These are phyloP conservation scores for Diaporthe ilicicola DNA, from an alignment of 2,329 filamentous ascomycete species.

Conservation along the genomic window DNA sequence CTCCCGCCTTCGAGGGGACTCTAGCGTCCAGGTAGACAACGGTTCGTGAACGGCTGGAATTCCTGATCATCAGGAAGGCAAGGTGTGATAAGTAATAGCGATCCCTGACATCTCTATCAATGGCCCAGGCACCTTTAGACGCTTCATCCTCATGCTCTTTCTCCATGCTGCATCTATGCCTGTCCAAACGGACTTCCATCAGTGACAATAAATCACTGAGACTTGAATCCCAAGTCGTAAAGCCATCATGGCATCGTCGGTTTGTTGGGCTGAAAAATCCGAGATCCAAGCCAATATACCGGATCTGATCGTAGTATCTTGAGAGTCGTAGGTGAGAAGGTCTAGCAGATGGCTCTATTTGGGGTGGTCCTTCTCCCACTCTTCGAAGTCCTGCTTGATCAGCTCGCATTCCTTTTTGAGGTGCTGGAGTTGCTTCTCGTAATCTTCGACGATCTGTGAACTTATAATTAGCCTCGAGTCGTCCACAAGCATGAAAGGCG, in stretches of 20 bases:
- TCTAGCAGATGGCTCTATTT: neutral
- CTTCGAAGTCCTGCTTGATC: constrained; percentile 64
- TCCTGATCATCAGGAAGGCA: neutral
- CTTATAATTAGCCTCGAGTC: constrained; percentile 32
- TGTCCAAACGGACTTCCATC: neutral
- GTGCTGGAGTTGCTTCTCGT: constrained; percentile 81
- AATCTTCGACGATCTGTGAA: constrained; percentile 77
- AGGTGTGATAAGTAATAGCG: neutral
- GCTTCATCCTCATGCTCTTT: neutral
- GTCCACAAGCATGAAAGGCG: neutral
- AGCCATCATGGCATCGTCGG: neutral
- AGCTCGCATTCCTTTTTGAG: constrained; percentile 77
- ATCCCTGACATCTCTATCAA: neutral
- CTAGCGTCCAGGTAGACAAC: neutral
- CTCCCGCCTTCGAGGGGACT: neutral
- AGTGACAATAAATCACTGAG: neutral
- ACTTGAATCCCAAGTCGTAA: neutral
- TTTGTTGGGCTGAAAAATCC: neutral
- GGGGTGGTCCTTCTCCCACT: constrained; percentile 61
- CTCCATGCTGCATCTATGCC: neutral
- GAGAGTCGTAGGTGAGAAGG: neutral
- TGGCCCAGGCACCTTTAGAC: neutral
- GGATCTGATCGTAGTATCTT: neutral
- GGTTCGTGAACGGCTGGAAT: neutral
- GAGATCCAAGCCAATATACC: neutral